Evolutionary conservation across 1,284 basidiomycete species (phyloP).

Genomic region (Malassezia cuniculi): DNA sequence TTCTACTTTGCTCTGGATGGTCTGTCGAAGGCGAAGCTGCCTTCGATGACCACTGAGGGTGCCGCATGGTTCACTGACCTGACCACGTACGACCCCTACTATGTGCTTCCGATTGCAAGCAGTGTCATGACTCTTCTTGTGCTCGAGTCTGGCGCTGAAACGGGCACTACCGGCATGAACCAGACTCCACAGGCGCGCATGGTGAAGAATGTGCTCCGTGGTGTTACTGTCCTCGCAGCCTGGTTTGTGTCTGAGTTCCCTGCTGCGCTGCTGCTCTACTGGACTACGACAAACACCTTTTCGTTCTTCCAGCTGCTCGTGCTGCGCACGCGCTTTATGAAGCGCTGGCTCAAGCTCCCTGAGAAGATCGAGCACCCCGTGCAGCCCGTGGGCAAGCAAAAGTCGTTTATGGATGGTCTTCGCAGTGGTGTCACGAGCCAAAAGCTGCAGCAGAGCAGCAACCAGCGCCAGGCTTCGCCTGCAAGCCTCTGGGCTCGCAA

Average conservation of each 20-base stretch:
- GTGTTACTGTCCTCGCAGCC: slow-evolving; percentile 54
- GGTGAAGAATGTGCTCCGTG: slow-evolving; percentile 59
- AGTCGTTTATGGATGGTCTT: slow-evolving; percentile 19
- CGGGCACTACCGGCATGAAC: slow-evolving; percentile 47
- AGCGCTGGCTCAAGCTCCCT: slow-evolving; percentile 20
- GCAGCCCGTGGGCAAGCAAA: slow-evolving; percentile 19
- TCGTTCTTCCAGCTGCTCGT: slow-evolving; percentile 49
- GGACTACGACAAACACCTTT: slow-evolving; percentile 50
- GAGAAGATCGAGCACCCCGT: slow-evolving; percentile 21
- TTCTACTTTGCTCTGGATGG: slow-evolving; percentile 71
- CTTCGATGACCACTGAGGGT: slow-evolving; percentile 65
- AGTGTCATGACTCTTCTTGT: slow-evolving; percentile 60
- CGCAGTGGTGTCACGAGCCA: slow-evolving; percentile 4
- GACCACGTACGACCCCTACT: slow-evolving; percentile 64
- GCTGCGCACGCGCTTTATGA: slow-evolving; percentile 21
- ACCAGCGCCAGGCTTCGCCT: slow-evolving; percentile 1
- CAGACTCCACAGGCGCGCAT: slow-evolving; percentile 53
- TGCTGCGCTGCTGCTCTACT: slow-evolving; percentile 52
- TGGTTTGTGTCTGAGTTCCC: slow-evolving; percentile 52
- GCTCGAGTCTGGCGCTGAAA: slow-evolving; percentile 53
- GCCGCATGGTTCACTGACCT: slow-evolving; percentile 65
- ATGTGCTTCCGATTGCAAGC: slow-evolving; percentile 59
- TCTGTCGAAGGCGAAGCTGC: slow-evolving; percentile 60
- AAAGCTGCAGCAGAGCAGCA: neutral
- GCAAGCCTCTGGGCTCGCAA: slow-evolving; percentile 1